A percentile compares a stretch with the other conserved stretches of the same genome.
These are phyloP conservation scores for Fusarium pseudograminearum DNA, from an alignment of 2,329 filamentous ascomycete species.

Conservation along the genomic window DNA sequence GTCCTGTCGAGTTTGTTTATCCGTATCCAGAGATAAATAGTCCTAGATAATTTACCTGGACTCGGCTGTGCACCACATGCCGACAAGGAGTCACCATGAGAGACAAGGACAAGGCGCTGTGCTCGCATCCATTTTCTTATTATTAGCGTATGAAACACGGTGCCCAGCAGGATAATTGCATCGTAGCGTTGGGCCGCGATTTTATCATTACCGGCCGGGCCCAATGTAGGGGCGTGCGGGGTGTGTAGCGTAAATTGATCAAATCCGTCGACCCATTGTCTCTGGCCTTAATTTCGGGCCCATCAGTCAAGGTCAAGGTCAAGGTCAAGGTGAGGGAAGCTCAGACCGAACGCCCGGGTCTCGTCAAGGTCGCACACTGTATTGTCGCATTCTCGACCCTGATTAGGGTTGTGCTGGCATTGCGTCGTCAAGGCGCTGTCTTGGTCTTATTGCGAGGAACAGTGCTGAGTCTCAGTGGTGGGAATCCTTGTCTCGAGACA, in stretches of 20 bases:
- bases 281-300: constrained; percentile 48
- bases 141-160: constrained; percentile 48
- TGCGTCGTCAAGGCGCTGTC: constrained; percentile 28
- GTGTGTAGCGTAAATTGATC: constrained; percentile 19
- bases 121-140: constrained; percentile 37
- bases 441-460: constrained; percentile 24
- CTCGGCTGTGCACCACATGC: constrained; percentile 44
- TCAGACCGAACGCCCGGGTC: constrained; percentile 46
- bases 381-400: constrained; percentile 32
- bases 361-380: constrained; percentile 40
- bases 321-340: constrained; percentile 43
- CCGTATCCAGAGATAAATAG: constrained; percentile 40
- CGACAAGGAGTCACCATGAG: constrained; percentile 38
- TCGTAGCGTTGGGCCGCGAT: constrained; percentile 46
- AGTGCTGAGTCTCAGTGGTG: constrained; percentile 15
- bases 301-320: constrained; percentile 24
- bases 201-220: constrained; percentile 43
- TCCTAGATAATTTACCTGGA: constrained; percentile 42
- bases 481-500: constrained; percentile 29
- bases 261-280: constrained; percentile 41
- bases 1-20: constrained; percentile 22
- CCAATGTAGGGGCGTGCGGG: constrained; percentile 40
- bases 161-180: constrained; percentile 43
- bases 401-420: constrained; percentile 34
- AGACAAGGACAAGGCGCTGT: constrained; percentile 36